A percentile compares a stretch with the other conserved stretches of the same genome.
These are phyloP conservation scores for Pythium sp. DNA, from an alignment of 352 stramenopile genomes.

Conservation along the genomic window DNA sequence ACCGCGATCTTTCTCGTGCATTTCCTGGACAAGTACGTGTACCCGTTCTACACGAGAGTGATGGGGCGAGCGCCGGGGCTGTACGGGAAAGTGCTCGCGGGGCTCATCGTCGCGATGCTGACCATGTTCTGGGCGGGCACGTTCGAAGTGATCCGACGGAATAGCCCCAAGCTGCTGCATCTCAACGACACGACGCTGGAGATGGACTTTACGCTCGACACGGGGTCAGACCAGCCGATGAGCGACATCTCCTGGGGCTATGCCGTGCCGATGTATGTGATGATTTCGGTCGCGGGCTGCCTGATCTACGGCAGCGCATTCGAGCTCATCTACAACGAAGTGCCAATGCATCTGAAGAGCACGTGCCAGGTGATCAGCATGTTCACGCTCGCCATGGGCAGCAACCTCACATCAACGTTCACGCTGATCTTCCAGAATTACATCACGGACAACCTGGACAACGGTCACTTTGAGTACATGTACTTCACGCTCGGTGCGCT, in stretches of 20 bases:
- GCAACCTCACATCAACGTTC: slow-evolving; percentile 87
- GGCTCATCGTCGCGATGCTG: slow-evolving; percentile 69
- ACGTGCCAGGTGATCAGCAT: slow-evolving; percentile 86
- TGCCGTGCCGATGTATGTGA: slow-evolving; percentile 78
- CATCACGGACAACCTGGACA: slow-evolving; percentile 72
- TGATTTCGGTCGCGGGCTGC: slow-evolving; percentile 81
- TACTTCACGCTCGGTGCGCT: slow-evolving; percentile 79
- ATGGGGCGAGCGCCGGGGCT: slow-evolving; percentile 60
- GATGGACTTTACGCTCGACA: slow-evolving; percentile 34
- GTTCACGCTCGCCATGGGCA: slow-evolving; percentile 88
- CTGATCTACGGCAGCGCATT: slow-evolving; percentile 88
- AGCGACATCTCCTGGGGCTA: slow-evolving; percentile 83
- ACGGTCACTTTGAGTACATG: slow-evolving; percentile 89
- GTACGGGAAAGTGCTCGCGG: slow-evolving; percentile 79
- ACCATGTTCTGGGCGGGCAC: slow-evolving; percentile 85
- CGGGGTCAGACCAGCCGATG: slow-evolving; percentile 67
- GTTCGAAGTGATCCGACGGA: slow-evolving; percentile 74
- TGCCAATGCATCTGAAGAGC: slow-evolving; percentile 86
- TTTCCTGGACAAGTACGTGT: slow-evolving; percentile 69
- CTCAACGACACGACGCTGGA: slow-evolving; percentile 13
- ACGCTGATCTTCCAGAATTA: slow-evolving; percentile 80
- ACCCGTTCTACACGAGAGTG: slow-evolving; percentile 56
- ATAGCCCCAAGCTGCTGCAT: slow-evolving; percentile 42
- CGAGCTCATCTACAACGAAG: slow-evolving; percentile 87
- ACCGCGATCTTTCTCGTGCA: slow-evolving; percentile 67